A percentile compares a stretch with the other conserved stretches of the same genome.
Evolutionary conservation across 257 asterid species (phyloP).

Genomic region (Scutellaria minor): DNA sequence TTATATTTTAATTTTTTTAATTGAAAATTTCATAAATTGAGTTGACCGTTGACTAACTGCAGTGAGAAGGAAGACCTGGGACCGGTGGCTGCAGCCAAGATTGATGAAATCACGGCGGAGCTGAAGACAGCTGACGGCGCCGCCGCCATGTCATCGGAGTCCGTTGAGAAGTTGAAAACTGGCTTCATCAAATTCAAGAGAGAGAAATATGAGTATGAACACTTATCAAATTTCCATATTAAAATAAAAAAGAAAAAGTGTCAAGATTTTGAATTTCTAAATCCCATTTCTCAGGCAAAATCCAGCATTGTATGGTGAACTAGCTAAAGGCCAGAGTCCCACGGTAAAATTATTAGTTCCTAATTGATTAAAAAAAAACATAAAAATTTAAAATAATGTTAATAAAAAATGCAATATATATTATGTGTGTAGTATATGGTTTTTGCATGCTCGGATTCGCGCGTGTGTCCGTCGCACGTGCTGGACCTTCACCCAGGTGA

Average conservation of each 20-base stretch:
- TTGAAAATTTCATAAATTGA: neutral
- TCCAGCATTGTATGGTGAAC: conserved; percentile 71
- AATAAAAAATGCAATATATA: neutral
- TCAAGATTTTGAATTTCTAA: conserved; percentile 20
- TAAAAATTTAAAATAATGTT: neutral
- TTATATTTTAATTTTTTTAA: too few relatives aligned
- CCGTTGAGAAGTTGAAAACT: conserved; percentile 69
- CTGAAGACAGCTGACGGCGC: conserved; percentile 52
- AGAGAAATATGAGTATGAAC: conserved; percentile 85
- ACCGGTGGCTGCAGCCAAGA: conserved; percentile 78
- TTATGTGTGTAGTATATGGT: conserved; percentile 70
- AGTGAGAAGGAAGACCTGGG: conserved; percentile 83
- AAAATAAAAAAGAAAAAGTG: neutral
- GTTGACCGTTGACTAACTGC: conserved; percentile 22
- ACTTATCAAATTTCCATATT: conserved; percentile 1
- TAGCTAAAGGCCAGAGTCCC: conserved; percentile 92
- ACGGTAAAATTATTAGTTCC: conserved; percentile 47
- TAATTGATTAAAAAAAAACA: neutral
- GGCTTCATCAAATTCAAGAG: conserved; percentile 82
- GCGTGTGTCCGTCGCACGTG: conserved; percentile 93
- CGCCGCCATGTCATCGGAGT: conserved; percentile 44
- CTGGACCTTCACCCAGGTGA: conserved; percentile 87
- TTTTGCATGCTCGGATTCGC: conserved; percentile 90
- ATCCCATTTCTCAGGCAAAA: conserved; percentile 49
- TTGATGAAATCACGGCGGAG: conserved; percentile 73